Evolutionary conservation across 2,329 filamentous ascomycete genomes (phyloP), one percentile per base, ranked within the genome.

Genomic region (Cladophialophora chaetospira): DNA sequence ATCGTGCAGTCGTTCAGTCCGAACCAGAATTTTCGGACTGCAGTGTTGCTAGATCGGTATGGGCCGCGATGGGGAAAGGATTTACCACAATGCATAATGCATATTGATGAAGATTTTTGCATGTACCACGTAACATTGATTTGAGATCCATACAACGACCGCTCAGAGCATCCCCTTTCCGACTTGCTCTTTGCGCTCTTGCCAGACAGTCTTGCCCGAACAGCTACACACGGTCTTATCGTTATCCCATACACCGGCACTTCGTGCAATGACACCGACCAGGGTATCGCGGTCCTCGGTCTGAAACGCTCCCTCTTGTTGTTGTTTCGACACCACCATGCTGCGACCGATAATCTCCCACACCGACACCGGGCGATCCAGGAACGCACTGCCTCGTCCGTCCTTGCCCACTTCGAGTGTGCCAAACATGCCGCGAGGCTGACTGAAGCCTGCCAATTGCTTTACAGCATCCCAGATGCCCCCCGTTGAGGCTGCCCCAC

Each of bases 211-310:
- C 84, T 97, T 97, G 3, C 94, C 94, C 33, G 91, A 96, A 74
- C 94, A 99, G 45, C 91, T 96, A 73, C 94, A 99, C 4, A 99
- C 93, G 43, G 89, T 96, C 82, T 97, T 99, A 71, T 97, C 91
- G 68, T 99, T 96, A 72, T 97, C 93, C 94, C 94, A 99, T 60
- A 96, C 88, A n/a, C 94, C 94, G 13, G 94, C 93, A 73, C 92
- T 97, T 70, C 94, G 82, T 46, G 94, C 94, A 75, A 99, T 90
- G 49, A 99, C 92, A 6, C 94, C 94, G 2, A 96, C 89, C 48
- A 97, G 78, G 17, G 91, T 96, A 71, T 95, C 85, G 53, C 86
- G 81, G 69, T 96, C 89, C 65, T 96, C 92, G 66, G 80, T 79
- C 65, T 87, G 75, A 69, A 82, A 79, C 54, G 78, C 78, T 1